These are phyloP conservation scores for Cercospora sesami DNA, from an alignment of 2,329 filamentous ascomycete genomes.

Conservation along the genomic window DNA sequence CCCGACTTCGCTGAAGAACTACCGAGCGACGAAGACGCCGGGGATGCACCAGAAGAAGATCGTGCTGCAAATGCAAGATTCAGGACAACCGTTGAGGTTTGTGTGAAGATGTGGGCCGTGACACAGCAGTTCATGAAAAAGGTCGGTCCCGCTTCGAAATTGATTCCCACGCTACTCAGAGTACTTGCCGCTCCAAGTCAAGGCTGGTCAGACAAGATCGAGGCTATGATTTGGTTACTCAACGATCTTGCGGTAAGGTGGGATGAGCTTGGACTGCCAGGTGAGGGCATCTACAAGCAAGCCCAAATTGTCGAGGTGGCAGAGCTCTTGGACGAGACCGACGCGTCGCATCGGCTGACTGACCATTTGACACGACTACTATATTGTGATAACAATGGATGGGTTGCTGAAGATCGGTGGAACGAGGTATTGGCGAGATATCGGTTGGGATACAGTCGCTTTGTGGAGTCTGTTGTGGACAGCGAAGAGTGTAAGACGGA, in stretches of 20 bases:
- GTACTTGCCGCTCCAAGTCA: not conserved
- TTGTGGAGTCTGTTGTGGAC: not conserved
- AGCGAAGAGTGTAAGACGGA: not conserved
- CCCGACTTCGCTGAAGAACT: constrained; percentile 26
- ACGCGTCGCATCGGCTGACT: not conserved
- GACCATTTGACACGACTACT: not conserved
- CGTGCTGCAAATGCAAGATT: not conserved
- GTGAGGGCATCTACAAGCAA: not conserved
- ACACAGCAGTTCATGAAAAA: not conserved
- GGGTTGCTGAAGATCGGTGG: not conserved
- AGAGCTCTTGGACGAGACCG: not conserved
- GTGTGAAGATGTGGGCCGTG: not conserved
- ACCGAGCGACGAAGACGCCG: not conserved
- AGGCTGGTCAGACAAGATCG: not conserved
- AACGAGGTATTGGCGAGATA: not conserved
- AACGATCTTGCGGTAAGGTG: not conserved
- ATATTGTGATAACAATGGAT: not conserved
- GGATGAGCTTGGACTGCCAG: not conserved
- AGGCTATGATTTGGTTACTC: not conserved
- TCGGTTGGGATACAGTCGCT: not conserved
- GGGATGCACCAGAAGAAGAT: not conserved
- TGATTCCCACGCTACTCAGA: not conserved
- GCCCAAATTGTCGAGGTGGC: not conserved
- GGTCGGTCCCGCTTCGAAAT: not conserved
- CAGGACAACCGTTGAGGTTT: not conserved